phyloP scores from a whole-genome alignment of 2,329 filamentous ascomycete genomes.

The Teratosphaeria nubilosa region DNA sequence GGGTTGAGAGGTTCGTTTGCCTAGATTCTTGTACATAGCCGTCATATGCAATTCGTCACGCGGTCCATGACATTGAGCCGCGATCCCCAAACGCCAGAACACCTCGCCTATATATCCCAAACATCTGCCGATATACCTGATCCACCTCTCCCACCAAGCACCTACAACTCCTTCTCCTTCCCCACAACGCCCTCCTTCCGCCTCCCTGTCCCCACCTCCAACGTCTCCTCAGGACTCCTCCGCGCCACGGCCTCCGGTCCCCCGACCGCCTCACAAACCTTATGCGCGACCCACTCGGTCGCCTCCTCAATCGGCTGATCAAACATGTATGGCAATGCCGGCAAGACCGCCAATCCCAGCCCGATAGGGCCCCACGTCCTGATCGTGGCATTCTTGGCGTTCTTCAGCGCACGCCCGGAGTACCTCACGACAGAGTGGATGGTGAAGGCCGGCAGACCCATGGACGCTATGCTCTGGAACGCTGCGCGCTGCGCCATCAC shows the following conservation, averaged over 20 bases:
- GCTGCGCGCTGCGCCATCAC: conserved; percentile 86
- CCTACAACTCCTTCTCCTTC: conserved; percentile 7
- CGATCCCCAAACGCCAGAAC: background rate
- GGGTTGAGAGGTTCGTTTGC: too few species aligned
- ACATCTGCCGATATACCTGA: background rate
- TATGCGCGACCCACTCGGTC: conserved; percentile 84
- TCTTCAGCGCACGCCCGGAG: conserved; percentile 75
- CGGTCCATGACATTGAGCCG: background rate
- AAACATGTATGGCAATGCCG: conserved; percentile 73
- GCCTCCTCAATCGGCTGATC: conserved; percentile 88
- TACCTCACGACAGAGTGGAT: conserved; percentile 91
- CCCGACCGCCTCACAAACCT: conserved; percentile 63
- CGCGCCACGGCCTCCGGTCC: conserved; percentile 47
- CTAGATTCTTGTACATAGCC: too few species aligned
- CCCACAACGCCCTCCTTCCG: conserved; percentile 1
- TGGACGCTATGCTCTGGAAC: conserved; percentile 83
- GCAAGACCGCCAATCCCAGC: conserved; percentile 56
- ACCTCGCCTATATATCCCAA: background rate
- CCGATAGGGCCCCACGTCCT: conserved; percentile 88
- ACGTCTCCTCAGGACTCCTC: background rate
- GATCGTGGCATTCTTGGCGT: conserved; percentile 62
- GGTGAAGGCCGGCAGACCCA: conserved; percentile 88
- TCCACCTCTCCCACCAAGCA: background rate
- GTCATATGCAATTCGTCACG: too few species aligned
- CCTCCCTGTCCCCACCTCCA: conserved; percentile 2